These are phyloP conservation scores for Podaxis pistillaris DNA, from an alignment of 768 basidiomycete genomes.

Conservation along the genomic window DNA sequence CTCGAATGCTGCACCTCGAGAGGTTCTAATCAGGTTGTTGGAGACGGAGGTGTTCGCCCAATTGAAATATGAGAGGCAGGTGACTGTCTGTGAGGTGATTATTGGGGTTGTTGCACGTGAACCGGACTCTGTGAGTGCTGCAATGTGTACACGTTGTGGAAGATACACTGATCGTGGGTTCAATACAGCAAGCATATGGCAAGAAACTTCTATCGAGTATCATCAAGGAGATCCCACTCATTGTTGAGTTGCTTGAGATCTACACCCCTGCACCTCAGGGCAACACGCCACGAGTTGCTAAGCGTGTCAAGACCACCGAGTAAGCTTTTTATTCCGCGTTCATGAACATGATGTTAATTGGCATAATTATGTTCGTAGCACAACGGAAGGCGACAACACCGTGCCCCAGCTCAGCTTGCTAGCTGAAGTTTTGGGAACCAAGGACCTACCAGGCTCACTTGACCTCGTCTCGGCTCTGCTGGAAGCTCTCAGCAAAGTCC, in stretches of 20 bases:
- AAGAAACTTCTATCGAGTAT: slow-evolving; percentile 50
- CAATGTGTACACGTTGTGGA: background rate
- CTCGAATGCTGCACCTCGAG: slow-evolving; percentile 38
- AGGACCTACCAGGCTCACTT: slow-evolving; percentile 62
- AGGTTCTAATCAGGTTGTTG: slow-evolving; percentile 42
- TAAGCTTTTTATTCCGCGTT: slow-evolving; percentile 28
- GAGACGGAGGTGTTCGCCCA: slow-evolving; percentile 54
- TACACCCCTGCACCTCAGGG: slow-evolving; percentile 46
- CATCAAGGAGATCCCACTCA: slow-evolving; percentile 49
- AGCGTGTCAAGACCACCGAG: slow-evolving; percentile 63
- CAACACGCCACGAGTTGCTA: slow-evolving; percentile 49
- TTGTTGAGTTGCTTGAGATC: slow-evolving; percentile 47
- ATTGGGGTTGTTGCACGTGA: slow-evolving; percentile 50
- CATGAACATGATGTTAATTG: background rate
- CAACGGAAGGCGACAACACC: slow-evolving; percentile 33
- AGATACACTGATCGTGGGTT: background rate
- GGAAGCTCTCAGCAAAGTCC: slow-evolving; percentile 66
- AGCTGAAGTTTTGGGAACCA: slow-evolving; percentile 69
- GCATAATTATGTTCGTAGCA: background rate
- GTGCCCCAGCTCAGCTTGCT: slow-evolving; percentile 55
- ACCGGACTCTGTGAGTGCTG: slow-evolving; percentile 43
- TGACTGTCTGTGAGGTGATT: slow-evolving; percentile 55
- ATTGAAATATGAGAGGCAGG: slow-evolving; percentile 51
- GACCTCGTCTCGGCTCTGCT: slow-evolving; percentile 72
- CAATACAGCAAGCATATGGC: slow-evolving; percentile 39